phyloP scores from a whole-genome alignment of 352 stramenopile genomes.

The Elongisporangium undulatum region DNA sequence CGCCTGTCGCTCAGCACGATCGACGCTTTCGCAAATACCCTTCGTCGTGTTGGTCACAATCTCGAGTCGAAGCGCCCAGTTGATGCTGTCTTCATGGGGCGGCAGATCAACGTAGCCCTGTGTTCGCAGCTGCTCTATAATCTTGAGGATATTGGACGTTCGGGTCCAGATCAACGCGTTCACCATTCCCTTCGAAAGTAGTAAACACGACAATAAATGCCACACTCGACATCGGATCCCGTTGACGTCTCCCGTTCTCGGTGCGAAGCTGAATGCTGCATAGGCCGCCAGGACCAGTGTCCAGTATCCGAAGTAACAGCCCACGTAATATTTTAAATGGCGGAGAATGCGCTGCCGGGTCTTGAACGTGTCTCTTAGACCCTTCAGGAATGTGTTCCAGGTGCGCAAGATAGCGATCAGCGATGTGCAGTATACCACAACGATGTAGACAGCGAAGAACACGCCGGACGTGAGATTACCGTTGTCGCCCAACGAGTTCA shows the following conservation, averaged over 20 bases:
- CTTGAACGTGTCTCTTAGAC: conserved; percentile 67
- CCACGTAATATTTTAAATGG: conserved; percentile 87
- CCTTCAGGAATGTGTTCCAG: conserved; percentile 79
- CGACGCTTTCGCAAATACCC: conserved; percentile 76
- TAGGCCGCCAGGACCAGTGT: conserved; percentile 71
- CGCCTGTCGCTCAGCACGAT: conserved; percentile 58
- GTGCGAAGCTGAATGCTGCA: conserved; percentile 58
- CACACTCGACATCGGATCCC: conserved; percentile 60
- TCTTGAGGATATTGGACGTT: conserved; percentile 76
- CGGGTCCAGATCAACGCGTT: conserved; percentile 80
- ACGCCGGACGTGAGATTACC: conserved; percentile 52
- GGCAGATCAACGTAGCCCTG: conserved; percentile 58
- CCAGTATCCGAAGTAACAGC: conserved; percentile 85
- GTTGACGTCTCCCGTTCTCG: conserved; percentile 13
- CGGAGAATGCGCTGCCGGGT: conserved; percentile 73
- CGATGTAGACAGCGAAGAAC: conserved; percentile 82
- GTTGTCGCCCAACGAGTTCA: conserved; percentile 10
- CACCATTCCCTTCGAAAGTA: conserved; percentile 77
- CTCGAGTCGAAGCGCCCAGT: conserved; percentile 81
- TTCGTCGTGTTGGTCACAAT: conserved; percentile 85
- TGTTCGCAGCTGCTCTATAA: conserved; percentile 64
- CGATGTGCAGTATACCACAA: conserved; percentile 76
- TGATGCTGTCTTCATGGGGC: conserved; percentile 76
- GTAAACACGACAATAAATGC: conserved; percentile 64
- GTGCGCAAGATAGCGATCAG: conserved; percentile 69